Evolutionary conservation across 2,329 filamentous ascomycete genomes (phyloP), one percentile per base, ranked within the genome.

Genomic region (Ophioceras dolichostomum): DNA sequence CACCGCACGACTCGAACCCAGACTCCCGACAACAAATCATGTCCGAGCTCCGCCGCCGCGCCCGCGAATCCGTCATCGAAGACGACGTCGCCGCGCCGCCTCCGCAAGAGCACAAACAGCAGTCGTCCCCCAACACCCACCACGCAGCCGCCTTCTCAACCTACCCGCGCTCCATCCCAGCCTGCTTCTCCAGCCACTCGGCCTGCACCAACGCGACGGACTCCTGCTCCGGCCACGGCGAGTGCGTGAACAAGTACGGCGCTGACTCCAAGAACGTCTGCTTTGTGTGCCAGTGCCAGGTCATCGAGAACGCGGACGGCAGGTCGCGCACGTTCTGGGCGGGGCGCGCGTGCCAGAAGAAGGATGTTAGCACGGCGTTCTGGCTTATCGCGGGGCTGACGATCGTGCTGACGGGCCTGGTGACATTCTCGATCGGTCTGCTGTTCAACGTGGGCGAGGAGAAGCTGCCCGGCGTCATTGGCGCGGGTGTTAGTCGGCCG

Each of bases 381-480:
- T 93, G 87, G 76, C 64, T 98, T 36, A 78, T 98, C 49, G 73
- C 75, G 10, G 76, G 79, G 7, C 82, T 91, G 48, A 79, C 74
- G 4, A 62, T 95, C 34, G 60, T 77, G 27, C 65, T 93, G 43
- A 61, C 91, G 2, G 70, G 74, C 33, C 60, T 83, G 27, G 61
- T 93, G 20, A 68, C 67, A 27, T 79, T 82, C 54, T 77, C 76
- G 10, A 79, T 96, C 48, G 76, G 79, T 5, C 65, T 94, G 68
- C 59, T 98, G 38, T 91, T 81, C 59, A 79, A 67, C 44, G 83
- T 96, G 51, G 91, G 89, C 24, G 75, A 83, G 56, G 79, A 94
- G 64, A 82, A 87, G 60, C 67, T 96, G 45, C 91, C 91, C 0
- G 87, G 87, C 49, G 89, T 98, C 8, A 88, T 98, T 57, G 86